Evolutionary conservation across 176 grass and related monocot species (phyloP).

Genomic region (Otatea glauca): DNA sequence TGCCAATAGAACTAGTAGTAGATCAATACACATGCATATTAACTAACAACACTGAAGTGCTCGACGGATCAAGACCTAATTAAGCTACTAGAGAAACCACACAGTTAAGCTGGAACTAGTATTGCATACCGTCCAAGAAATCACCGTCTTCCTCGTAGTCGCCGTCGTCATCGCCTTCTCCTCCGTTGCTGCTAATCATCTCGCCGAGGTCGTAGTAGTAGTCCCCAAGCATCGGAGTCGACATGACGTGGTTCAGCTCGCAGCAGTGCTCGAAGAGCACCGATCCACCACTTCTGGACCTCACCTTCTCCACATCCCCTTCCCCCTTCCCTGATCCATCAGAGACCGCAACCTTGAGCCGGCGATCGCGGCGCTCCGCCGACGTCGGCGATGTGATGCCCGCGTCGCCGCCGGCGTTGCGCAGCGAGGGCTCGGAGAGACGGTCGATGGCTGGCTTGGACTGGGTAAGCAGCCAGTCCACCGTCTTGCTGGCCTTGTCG

Average conservation of each 20-base stretch:
- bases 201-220: conserved; percentile 62
- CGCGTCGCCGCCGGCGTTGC: not conserved
- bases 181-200: conserved; percentile 55
- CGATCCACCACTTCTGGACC: conserved; percentile 43
- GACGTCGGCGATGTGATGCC: conserved; percentile 27
- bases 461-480: conserved; percentile 88
- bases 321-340: conserved; percentile 35
- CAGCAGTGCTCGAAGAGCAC: conserved; percentile 40
- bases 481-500: conserved; percentile 93
- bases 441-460: conserved; percentile 78
- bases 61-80: conserved; percentile 42
- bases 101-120: conserved; percentile 35
- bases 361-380: not conserved
- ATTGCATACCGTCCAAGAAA: conserved; percentile 72
- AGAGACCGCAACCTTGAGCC: not conserved
- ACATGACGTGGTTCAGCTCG: conserved; percentile 41
- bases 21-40: conserved; percentile 32
- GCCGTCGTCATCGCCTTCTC: conserved; percentile 57
- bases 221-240: conserved; percentile 26
- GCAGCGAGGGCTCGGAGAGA: conserved; percentile 25
- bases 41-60: conserved; percentile 31
- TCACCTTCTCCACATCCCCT: conserved; percentile 38
- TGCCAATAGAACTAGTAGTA: conserved; percentile 12
- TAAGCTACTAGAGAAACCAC: conserved; percentile 37
- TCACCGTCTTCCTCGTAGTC: conserved; percentile 60